Evolutionary conservation across 768 basidiomycete genomes (phyloP).

Genomic region (Rhizopogon sp.): DNA sequence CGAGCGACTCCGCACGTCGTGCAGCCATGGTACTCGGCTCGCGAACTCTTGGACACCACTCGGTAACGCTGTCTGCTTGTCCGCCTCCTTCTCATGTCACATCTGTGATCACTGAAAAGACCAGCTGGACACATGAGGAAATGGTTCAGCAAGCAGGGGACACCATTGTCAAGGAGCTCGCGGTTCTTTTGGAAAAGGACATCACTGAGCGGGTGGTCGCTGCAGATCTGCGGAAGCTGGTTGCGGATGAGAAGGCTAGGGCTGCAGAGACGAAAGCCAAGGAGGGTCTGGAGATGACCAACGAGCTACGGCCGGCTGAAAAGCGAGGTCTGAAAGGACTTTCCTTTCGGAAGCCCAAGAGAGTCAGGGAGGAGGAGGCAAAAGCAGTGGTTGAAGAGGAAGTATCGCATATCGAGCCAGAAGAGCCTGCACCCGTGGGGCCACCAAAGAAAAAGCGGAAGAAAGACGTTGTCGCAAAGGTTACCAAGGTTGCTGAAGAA

Average conservation of each 20-base stretch:
- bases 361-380: conserved; percentile 30
- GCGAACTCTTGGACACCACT: conserved; percentile 53
- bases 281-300: conserved; percentile 26
- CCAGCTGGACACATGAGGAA: conserved; percentile 47
- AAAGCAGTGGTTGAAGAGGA: conserved; percentile 20
- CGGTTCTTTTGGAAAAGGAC: conserved; percentile 54
- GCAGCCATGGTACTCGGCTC: conserved; percentile 61
- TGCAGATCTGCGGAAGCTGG: conserved; percentile 45
- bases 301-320: conserved; percentile 45
- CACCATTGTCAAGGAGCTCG: conserved; percentile 54
- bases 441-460: conserved; percentile 57
- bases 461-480: conserved; percentile 35
- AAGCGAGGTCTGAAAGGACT: conserved; percentile 38
- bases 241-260: conserved; percentile 47
- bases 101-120: conserved; percentile 32
- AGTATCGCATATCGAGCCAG: conserved; percentile 21
- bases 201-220: conserved; percentile 57
- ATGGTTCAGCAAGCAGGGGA: conserved; percentile 51
- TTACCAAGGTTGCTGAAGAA: conserved; percentile 33
- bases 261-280: conserved; percentile 20
- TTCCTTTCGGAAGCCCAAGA: conserved; percentile 41
- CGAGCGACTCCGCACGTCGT: conserved; percentile 55
- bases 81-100: conserved; percentile 30
- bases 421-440: conserved; percentile 32
- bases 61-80: conserved; percentile 49